Base-by-base conservation (phyloP, 768 basidiomycete genomes). In the Ramaria rubella region DNA sequence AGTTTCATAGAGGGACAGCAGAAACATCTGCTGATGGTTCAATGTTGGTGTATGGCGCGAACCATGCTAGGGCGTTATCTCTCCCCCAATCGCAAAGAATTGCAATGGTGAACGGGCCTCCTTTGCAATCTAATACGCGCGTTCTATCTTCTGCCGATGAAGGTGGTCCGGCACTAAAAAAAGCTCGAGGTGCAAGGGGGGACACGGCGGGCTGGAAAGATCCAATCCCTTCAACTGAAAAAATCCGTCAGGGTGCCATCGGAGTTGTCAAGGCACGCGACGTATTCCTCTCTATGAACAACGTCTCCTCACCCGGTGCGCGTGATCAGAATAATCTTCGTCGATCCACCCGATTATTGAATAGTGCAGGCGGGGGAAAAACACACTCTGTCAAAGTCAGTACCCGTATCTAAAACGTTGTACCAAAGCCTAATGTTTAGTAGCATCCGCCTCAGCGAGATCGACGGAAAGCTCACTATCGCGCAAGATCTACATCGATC, bases 141-240 rank as follows among this genome's bases (percentile, higher is more conserved):
- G 85, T 88, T 21, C 81, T 90, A 57, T 90, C 88, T 57, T 90
- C 89, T 31, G 83, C 87, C 43, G 89, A 91, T 67, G 89, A 91
- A 73, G 77, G 79, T 53, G 89, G 87, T 42, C 89, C 89, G 31
- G 83, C 82, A 51, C 77, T 80, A 61, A 91, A 91, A 74, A 83
- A 82, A 67, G 69, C 87, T 60, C 84, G 88, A 49, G 82, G 87
- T 27, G 34, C 58, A 19, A 45, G 46, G 21, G 29, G 34, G 26
- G 45, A 56, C n/a, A 12, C 23, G 29, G 15, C 26, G 12, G 21
- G 29, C 45, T 48, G 55, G 44, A 56, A 56, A 21, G 31, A 46
- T 19, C 34, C 55, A 12, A 12, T 24, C 19, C 14, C 40, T 11
- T 33, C 49, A 12, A 36, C 29, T 31, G 49, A 51, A 34, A 51